Percentiles rank a stretch among this genome's conserved stretches.
Evolutionary conservation across 176 grass and related monocot species (phyloP).

Genomic region (Phragmites australis): DNA sequence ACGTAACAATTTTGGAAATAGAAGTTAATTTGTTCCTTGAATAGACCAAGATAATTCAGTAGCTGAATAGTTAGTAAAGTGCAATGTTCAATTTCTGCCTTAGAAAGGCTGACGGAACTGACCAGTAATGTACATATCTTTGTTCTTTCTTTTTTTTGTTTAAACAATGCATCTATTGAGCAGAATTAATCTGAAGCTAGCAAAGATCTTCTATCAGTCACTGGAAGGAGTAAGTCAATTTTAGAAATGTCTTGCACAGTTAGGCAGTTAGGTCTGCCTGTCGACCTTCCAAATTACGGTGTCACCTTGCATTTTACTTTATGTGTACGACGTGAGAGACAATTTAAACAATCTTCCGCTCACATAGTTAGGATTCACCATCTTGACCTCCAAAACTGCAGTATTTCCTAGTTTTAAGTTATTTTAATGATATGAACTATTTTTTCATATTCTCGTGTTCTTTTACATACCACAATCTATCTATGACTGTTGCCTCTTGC

Average conservation of each 20-base stretch:
- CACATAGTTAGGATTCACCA: not conserved
- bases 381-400: slow-evolving; percentile 19
- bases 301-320: not conserved
- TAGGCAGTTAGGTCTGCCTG: not conserved
- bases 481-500: not conserved
- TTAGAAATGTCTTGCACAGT: not conserved
- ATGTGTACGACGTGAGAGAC: not conserved
- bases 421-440: not conserved
- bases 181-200: not conserved
- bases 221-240: not conserved
- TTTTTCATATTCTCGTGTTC: not conserved
- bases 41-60: not conserved
- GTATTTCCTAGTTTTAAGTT: not conserved
- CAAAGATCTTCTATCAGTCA: not conserved
- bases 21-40: not conserved
- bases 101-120: not conserved
- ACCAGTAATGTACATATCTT: not conserved
- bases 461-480: not conserved
- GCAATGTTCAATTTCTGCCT: not conserved
- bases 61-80: not conserved
- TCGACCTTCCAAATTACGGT: not conserved
- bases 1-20: not conserved
- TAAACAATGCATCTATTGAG: not conserved
- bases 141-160: not conserved
- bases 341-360: slow-evolving; percentile 22